A percentile compares a stretch with the other conserved stretches of the same genome.
phyloP scores from a whole-genome alignment of 805 yeast species.

The Lipomyces yamadae region DNA sequence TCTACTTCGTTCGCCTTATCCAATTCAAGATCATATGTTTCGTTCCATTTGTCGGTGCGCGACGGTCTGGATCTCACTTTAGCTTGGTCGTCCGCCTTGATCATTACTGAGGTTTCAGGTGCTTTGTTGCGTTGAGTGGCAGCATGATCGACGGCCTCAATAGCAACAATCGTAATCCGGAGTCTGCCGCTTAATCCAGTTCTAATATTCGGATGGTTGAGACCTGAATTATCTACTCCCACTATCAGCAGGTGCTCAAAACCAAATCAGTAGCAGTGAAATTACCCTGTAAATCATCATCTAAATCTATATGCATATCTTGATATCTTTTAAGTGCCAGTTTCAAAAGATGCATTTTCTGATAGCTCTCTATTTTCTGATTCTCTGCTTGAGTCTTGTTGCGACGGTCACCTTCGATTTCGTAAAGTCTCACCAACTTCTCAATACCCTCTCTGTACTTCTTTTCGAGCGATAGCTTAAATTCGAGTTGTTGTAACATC shows the following conservation, averaged over 20 bases:
- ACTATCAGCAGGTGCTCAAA: background rate
- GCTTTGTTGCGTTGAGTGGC: slow-evolving; percentile 73
- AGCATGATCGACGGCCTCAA: slow-evolving; percentile 90
- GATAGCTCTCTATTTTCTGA: slow-evolving; percentile 76
- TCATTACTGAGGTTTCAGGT: slow-evolving; percentile 75
- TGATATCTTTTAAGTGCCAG: slow-evolving; percentile 86
- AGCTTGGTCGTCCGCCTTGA: slow-evolving; percentile 88
- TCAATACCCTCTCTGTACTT: slow-evolving; percentile 93
- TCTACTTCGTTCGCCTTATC: slow-evolving; percentile 94
- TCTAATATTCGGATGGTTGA: slow-evolving; percentile 72
- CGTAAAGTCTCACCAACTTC: slow-evolving; percentile 82
- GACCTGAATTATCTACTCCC: slow-evolving; percentile 52
- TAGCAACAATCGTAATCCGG: slow-evolving; percentile 70
- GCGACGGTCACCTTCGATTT: slow-evolving; percentile 87
- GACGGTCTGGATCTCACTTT: slow-evolving; percentile 75
- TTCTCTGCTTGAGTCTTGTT: slow-evolving; percentile 87
- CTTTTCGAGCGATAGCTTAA: slow-evolving; percentile 90
- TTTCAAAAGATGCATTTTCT: slow-evolving; percentile 80
- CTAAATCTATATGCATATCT: slow-evolving; percentile 78
- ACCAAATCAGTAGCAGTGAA: background rate
- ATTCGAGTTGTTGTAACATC: slow-evolving; percentile 93
- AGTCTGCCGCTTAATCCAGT: slow-evolving; percentile 84
- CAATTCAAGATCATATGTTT: slow-evolving; percentile 76
- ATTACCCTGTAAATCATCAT: slow-evolving; percentile 49
- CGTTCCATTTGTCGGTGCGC: slow-evolving; percentile 80